Base-by-base conservation (phyloP, 768 basidiomycete species). In the Agaricus blazei region DNA sequence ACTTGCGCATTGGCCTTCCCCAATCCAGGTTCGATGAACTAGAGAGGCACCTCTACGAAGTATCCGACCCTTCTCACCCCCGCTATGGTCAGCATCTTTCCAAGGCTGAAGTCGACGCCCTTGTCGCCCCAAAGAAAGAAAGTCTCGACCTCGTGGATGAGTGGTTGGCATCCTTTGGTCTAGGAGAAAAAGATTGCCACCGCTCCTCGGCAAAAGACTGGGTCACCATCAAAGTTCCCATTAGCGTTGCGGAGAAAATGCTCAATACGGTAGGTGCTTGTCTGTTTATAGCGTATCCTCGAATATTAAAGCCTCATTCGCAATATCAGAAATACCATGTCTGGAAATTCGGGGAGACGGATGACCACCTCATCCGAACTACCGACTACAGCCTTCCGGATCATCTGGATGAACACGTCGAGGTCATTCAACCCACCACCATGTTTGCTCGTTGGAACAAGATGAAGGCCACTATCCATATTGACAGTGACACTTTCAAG, bases 401-500 rank as follows among this genome's bases (percentile, higher is more conserved):
- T 45, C 58, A 77, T 54, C 67, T 89, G 45, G 76, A 83, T 60
- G 68, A 72, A 3, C 85, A 88, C 62, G 65, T 89, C 54, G 85
- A 88, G 37, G 67, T 88, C 29, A 71, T 90, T 28, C 85, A 88
- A 58, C 88, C 88, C 0, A 89, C 88, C 2, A 89, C 86, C 1
- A 76, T 81, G 65, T 90, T 89, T 61, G 70, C 75, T 42, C 76
- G 76, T 55, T 67, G 71, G 57, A 74, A 70, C 49, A 64, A 70
- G 11, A 71, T 77, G 60, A 72, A 61, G 57, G 72, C 75, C 4
- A 77, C 73, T 0, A 49, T 78, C 42, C 67, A 66, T 51, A 64
- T 64, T 61, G 58, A 61, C 23, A 58, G 52, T 4, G 53, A 57
- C 2, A 37, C 36, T 9, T 49, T 44, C 40, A 49, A 27, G 43